Conservation (phyloP, 768 basidiomycete species). For the Rhodotorula sphaerocarpa region DNA sequence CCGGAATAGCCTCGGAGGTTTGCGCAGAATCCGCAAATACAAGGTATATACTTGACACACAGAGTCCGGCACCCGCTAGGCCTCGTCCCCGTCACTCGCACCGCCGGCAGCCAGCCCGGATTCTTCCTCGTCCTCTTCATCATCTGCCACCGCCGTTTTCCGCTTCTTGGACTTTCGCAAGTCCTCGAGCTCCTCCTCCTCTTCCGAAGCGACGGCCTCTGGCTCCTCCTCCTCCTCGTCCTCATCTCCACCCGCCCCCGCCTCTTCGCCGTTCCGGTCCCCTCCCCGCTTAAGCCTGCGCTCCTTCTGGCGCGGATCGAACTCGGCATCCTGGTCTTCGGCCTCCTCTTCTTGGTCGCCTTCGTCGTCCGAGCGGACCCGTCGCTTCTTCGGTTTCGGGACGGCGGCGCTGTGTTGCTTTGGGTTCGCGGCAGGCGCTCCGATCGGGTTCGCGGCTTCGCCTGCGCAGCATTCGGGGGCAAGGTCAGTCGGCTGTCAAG, state of each 20-base stretch:
- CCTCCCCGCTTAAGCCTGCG: too few species aligned
- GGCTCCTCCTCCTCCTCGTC: slow-evolving; percentile 11
- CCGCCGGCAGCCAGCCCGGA: background rate
- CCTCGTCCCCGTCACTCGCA: background rate
- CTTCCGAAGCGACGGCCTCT: background rate
- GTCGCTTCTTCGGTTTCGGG: background rate
- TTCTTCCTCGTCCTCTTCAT: slow-evolving; percentile 6
- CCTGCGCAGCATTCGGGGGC: background rate
- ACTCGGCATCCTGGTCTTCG: background rate
- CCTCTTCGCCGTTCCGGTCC: too few species aligned
- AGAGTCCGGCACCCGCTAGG: background rate
- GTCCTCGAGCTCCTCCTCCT: slow-evolving; percentile 16
- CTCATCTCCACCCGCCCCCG: too few species aligned
- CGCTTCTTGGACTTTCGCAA: background rate
- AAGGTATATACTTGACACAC: too few species aligned
- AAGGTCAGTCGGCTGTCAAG: too few species aligned
- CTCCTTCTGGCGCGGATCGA: background rate
- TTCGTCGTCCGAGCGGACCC: background rate
- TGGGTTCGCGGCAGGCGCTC: background rate
- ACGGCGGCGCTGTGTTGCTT: too few species aligned
- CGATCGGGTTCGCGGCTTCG: slow-evolving; percentile 1
- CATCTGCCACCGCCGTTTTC: background rate
- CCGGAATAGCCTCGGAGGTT: too few species aligned
- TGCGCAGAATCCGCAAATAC: too few species aligned
- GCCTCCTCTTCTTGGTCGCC: background rate